Conservation (phyloP, 2,329 filamentous ascomycete genomes). For the Fusarium buxicola region DNA sequence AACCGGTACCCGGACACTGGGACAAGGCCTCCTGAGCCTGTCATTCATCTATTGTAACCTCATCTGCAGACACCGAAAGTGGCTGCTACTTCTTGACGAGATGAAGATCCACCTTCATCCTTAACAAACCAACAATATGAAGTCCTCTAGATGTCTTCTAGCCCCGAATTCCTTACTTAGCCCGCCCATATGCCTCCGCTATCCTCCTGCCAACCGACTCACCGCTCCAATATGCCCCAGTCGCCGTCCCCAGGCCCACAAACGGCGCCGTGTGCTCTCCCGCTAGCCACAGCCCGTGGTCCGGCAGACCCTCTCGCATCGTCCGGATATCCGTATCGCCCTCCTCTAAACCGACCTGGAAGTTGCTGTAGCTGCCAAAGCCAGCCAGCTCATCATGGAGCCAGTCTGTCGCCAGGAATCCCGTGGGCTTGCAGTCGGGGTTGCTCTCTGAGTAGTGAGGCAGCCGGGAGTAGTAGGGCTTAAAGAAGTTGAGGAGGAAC, state of each 20-base stretch:
- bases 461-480: slow-evolving; percentile 81
- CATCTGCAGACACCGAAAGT: background rate
- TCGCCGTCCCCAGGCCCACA: slow-evolving; percentile 87
- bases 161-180: slow-evolving; percentile 26
- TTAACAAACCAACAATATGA: background rate
- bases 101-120: background rate
- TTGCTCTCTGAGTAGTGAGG: slow-evolving; percentile 70
- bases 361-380: slow-evolving; percentile 86
- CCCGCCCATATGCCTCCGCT: slow-evolving; percentile 62
- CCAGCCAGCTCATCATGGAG: slow-evolving; percentile 82
- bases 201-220: slow-evolving; percentile 79
- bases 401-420: slow-evolving; percentile 80
- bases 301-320: slow-evolving; percentile 72
- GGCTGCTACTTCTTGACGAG: slow-evolving; percentile 1
- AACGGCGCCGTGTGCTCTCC: slow-evolving; percentile 94
- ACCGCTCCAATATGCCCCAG: slow-evolving; percentile 92
- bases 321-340: slow-evolving; percentile 78
- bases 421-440: slow-evolving; percentile 70
- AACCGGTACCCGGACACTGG: slow-evolving; percentile 3
- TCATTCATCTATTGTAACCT: slow-evolving; percentile 8
- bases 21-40: slow-evolving; percentile 4
- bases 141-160: background rate
- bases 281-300: slow-evolving; percentile 82
- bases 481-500: slow-evolving; percentile 74
- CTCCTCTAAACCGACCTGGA: slow-evolving; percentile 77